phyloP scores from a whole-genome alignment of 192 early-diverging fungal species.

The Coemansia sp. region DNA sequence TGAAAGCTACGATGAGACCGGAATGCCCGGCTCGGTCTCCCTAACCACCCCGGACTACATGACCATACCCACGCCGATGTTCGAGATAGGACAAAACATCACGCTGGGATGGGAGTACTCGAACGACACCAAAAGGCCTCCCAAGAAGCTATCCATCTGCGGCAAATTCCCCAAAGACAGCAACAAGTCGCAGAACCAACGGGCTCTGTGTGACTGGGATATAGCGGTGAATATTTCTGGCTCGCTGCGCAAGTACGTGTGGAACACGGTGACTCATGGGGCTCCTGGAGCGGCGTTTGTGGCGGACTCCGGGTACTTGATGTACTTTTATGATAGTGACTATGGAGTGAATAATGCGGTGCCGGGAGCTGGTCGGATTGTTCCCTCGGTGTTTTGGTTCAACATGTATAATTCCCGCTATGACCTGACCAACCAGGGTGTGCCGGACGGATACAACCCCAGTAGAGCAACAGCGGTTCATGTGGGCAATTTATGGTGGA shows the following conservation, averaged over 20 bases:
- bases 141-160: slow-evolving; percentile 40
- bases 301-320: slow-evolving; percentile 29
- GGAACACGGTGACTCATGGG: slow-evolving; percentile 40
- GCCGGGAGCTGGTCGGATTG: slow-evolving; percentile 34
- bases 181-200: slow-evolving; percentile 11
- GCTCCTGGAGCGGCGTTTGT: slow-evolving; percentile 32
- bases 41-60: slow-evolving; percentile 34
- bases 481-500: slow-evolving; percentile 6
- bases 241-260: slow-evolving; percentile 27
- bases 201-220: slow-evolving; percentile 36
- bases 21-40: slow-evolving; percentile 21
- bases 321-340: slow-evolving; percentile 48
- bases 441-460: slow-evolving; percentile 44
- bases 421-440: slow-evolving; percentile 37
- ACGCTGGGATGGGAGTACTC: slow-evolving; percentile 41
- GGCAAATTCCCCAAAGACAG: slow-evolving; percentile 38
- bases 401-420: slow-evolving; percentile 51
- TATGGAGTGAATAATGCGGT: slow-evolving; percentile 25
- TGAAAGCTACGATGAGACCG: slow-evolving; percentile 39
- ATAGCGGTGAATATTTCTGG: slow-evolving; percentile 48
- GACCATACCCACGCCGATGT: slow-evolving; percentile 41
- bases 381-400: slow-evolving; percentile 35
- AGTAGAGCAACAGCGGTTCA: slow-evolving; percentile 17
- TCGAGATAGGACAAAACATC: slow-evolving; percentile 40
- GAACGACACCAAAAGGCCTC: slow-evolving; percentile 26